Percentiles rank a stretch among this genome's conserved stretches.
phyloP scores from a whole-genome alignment of 2,329 filamentous ascomycete genomes.

The Fusarium sp. region DNA sequence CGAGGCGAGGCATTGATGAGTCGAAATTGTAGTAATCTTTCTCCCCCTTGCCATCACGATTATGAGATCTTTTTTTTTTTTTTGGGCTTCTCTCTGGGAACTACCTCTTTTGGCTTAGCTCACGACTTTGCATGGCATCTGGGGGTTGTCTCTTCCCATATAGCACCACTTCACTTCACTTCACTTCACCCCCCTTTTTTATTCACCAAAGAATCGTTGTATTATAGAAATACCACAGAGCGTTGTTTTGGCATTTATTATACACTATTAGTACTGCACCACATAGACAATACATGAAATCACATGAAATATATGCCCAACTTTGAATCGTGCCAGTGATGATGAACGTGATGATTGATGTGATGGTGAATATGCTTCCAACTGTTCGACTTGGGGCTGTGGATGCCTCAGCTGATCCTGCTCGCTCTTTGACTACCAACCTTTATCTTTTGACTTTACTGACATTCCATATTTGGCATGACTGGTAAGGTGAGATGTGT shows the following conservation, averaged over 20 bases:
- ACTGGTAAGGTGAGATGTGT: background rate
- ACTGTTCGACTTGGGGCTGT: background rate
- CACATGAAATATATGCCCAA: background rate
- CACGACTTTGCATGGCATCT: background rate
- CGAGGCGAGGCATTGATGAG: constrained; percentile 1
- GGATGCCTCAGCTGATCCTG: background rate
- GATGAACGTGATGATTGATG: background rate
- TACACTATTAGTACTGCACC: background rate
- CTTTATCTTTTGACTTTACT: background rate
- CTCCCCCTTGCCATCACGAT: constrained; percentile 1
- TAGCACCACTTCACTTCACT: background rate
- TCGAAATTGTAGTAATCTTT: constrained; percentile 8
- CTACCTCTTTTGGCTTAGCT: background rate
- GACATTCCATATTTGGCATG: background rate
- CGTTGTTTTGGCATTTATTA: constrained; percentile 21
- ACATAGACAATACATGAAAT: constrained; percentile 26
- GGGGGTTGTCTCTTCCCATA: background rate
- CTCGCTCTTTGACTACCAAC: background rate
- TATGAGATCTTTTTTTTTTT: constrained; percentile 3
- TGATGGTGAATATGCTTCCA: background rate
- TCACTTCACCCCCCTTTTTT: background rate
- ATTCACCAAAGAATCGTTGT: constrained; percentile 17
- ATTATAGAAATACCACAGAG: constrained; percentile 38
- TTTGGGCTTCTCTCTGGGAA: background rate
- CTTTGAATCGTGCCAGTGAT: background rate